phyloP scores from a whole-genome alignment of 148 eudicot genomes.

The Rhododendron kiyosumense region DNA sequence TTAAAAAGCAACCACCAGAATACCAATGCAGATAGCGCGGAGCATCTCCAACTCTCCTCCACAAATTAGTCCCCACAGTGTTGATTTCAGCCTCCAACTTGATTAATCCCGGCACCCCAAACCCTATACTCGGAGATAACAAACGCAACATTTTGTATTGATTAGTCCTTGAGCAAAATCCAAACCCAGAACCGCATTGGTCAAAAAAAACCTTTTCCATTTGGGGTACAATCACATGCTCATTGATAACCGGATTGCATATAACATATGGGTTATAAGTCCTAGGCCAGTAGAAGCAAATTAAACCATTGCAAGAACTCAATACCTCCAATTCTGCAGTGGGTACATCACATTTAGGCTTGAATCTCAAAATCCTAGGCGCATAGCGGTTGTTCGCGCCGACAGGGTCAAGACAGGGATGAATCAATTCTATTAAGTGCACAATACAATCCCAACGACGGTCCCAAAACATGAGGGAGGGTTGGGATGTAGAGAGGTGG shows the following conservation, averaged over 20 bases:
- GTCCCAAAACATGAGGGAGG: neutral
- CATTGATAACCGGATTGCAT: constrained; percentile 37
- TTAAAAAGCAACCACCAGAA: constrained; percentile 28
- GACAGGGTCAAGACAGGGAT: neutral
- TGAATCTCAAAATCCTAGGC: neutral
- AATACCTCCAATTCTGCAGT: neutral
- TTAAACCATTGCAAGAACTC: constrained; percentile 8
- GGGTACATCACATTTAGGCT: neutral
- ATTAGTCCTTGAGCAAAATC: constrained; percentile 16
- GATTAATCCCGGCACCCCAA: neutral
- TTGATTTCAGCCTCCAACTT: constrained; percentile 19
- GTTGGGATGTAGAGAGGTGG: neutral
- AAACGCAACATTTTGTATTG: constrained; percentile 25
- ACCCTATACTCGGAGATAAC: neutral
- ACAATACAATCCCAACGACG: neutral
- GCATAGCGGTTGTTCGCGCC: neutral
- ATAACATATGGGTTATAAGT: constrained; percentile 26
- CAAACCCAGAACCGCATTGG: no score
- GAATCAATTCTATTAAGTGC: neutral
- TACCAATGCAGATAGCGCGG: constrained; percentile 21
- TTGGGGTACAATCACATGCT: constrained; percentile 19
- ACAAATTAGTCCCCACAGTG: constrained; percentile 16
- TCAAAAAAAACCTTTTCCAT: neutral
- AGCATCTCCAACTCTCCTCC: constrained; percentile 30
- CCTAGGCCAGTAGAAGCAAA: constrained; percentile 17